Conservation (phyloP, 805 yeast species). For the Pichia thaimueangensis region DNA sequence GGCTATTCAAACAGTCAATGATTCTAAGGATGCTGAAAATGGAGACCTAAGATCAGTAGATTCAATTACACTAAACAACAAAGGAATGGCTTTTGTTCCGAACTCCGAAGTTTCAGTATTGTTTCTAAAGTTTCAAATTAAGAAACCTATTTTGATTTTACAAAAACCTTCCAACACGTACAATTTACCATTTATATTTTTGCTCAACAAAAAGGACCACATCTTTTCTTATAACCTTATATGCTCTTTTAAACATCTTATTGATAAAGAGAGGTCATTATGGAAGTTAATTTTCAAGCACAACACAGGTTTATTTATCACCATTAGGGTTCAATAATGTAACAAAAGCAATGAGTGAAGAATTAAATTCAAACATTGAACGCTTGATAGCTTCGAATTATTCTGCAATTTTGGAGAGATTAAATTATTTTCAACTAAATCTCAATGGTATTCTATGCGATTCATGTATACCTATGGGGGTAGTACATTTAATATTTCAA, state of each 20-base stretch:
- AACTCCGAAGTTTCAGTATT: no score
- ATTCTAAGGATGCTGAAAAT: no score
- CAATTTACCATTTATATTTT: background rate
- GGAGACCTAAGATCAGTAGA: no score
- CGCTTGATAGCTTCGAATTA: constrained; percentile 4
- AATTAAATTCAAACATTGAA: constrained; percentile 1
- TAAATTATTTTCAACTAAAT: constrained; percentile 11
- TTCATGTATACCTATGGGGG: constrained; percentile 10
- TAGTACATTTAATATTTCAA: constrained; percentile 6
- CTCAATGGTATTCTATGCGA: constrained; percentile 10
- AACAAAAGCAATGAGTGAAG: no score
- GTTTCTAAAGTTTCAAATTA: no score
- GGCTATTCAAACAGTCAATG: no score
- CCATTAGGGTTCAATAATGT: no score
- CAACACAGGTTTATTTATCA: no score
- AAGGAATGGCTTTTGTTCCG: no score
- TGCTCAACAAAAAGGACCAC: no score
- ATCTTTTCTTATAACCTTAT: background rate
- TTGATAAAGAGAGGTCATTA: constrained; percentile 1
- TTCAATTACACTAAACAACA: no score
- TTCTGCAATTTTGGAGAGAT: constrained; percentile 14
- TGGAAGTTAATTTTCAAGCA: constrained; percentile 8
- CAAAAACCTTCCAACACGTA: constrained; percentile 12
- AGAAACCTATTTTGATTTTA: no score
- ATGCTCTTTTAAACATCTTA: constrained; percentile 1